Evolutionary conservation across 2,329 filamentous ascomycete genomes (phyloP).

Genomic region (Colletotrichum plurivorum): DNA sequence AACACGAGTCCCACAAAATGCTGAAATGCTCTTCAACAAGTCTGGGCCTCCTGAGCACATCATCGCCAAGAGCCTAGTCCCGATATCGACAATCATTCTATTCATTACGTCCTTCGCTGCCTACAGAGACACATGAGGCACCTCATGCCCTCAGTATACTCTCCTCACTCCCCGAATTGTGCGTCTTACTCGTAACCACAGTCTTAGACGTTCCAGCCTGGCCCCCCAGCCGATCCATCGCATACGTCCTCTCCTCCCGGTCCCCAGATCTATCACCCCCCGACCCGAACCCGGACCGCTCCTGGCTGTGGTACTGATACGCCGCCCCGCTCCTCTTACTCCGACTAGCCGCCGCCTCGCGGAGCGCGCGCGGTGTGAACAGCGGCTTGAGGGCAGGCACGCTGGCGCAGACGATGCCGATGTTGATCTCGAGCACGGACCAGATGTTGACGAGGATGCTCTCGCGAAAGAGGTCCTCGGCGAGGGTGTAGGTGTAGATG

Average conservation of each 20-base stretch:
- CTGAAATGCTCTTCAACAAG: too few relatives aligned
- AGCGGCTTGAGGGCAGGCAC: conserved; percentile 65
- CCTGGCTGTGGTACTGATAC: conserved; percentile 23
- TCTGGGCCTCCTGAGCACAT: too few relatives aligned
- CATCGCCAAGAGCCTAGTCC: too few relatives aligned
- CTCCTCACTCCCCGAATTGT: conserved; percentile 15
- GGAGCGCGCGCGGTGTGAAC: conserved; percentile 49
- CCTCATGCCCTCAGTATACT: conserved; percentile 23
- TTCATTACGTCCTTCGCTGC: too few relatives aligned
- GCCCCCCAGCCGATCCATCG: not conserved
- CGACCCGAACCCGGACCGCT: not conserved
- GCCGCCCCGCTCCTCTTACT: not conserved
- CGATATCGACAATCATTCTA: too few relatives aligned
- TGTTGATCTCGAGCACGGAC: conserved; percentile 64
- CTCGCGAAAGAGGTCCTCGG: conserved; percentile 53
- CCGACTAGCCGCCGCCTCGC: conserved; percentile 14
- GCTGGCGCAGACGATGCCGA: conserved; percentile 64
- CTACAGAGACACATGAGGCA: too few relatives aligned
- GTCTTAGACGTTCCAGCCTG: not conserved
- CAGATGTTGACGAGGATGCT: conserved; percentile 56
- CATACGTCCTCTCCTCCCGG: not conserved
- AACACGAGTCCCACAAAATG: too few relatives aligned
- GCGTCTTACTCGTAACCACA: not conserved
- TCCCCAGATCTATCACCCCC: not conserved
- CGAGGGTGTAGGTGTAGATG: conserved; percentile 54